Evolutionary conservation across 2,329 filamentous ascomycete species (phyloP), one percentile per base, ranked within the genome.

Genomic region (Claviceps sp.): DNA sequence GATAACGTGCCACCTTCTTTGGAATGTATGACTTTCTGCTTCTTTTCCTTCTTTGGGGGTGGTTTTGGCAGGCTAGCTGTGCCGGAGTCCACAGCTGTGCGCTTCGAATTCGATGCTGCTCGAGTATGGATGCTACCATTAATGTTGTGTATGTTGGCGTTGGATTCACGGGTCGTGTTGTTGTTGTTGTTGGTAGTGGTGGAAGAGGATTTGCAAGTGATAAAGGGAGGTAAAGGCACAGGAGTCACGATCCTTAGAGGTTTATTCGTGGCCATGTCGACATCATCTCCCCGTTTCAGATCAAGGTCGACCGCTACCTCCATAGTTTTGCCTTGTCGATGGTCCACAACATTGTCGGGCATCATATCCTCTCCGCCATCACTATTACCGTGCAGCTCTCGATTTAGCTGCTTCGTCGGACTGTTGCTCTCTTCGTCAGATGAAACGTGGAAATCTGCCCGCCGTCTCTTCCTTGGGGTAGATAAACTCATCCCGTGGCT

Each of bases 401-500:
- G 55, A 5, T 59, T 56, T 14, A 65, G 37, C 48, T 66, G 64
- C 3, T 59, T 58, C 8, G 61, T 61, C 0, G 65, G 62, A 11
- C 57, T 63, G 5, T 54, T 52, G 5, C 53, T 52, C 4, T 65
- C 62, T 0, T 66, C 63, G 34, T 63, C 65, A 1, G 64, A 64
- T 0, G 63, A 26, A 0, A 55, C 62, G 26, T 62, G 63, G 48
- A 67, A 65, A 1, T 64, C 65, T 13, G 56, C 52, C 18, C 65
- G 44, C 6, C 58, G 60, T 1, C 55, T 55, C 56, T 71, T 70
- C 1, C 62, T 58, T 2, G 69, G 69, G 1, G 64, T 69, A 1
- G 63, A 64, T 2, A 70, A 56, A 45, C 62, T 67, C 59, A 70
- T 66, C 4, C 61, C 62, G 0, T 63, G 60, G 48, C 58, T 62